These are phyloP conservation scores for Rutstroemia sp. DNA, from an alignment of 2,329 filamentous ascomycete species.

Conservation along the genomic window DNA sequence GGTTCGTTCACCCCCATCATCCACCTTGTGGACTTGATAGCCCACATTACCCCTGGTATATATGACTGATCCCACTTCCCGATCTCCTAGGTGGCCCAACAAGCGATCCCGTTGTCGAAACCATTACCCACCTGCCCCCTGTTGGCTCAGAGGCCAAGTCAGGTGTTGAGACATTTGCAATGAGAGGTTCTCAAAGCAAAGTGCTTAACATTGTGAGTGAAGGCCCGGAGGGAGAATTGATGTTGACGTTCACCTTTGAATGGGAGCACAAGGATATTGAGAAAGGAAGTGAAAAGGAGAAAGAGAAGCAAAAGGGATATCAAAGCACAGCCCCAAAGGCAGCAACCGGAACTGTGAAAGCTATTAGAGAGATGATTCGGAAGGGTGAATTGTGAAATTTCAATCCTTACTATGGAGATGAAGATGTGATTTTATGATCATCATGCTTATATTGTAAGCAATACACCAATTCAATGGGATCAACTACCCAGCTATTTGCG, in stretches of 20 bases:
- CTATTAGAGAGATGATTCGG: constrained; percentile 10
- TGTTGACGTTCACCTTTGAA: constrained; percentile 36
- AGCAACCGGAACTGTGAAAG: constrained; percentile 10
- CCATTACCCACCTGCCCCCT: constrained; percentile 9
- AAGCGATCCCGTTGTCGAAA: background rate
- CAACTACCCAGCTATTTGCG: too few relatives aligned
- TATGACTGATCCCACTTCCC: background rate
- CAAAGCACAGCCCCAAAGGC: constrained; percentile 8
- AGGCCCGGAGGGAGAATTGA: constrained; percentile 29
- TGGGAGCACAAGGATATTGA: constrained; percentile 23
- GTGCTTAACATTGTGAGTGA: constrained; percentile 30
- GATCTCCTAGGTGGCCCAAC: constrained; percentile 2
- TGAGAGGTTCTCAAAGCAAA: constrained; percentile 17
- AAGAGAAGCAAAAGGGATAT: constrained; percentile 9
- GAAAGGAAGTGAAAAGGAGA: constrained; percentile 7
- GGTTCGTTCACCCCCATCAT: background rate
- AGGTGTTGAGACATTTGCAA: constrained; percentile 9
- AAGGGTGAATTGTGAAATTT: constrained; percentile 16
- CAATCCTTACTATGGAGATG: background rate
- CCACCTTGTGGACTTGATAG: background rate
- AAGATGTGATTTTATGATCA: too few relatives aligned
- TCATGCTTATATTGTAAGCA: too few relatives aligned
- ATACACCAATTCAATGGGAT: too few relatives aligned
- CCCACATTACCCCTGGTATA: background rate
- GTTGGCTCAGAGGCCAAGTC: constrained; percentile 3